These are phyloP conservation scores for Chalciporus pseudorubinellus DNA, from an alignment of 768 basidiomycete species.

Conservation along the genomic window DNA sequence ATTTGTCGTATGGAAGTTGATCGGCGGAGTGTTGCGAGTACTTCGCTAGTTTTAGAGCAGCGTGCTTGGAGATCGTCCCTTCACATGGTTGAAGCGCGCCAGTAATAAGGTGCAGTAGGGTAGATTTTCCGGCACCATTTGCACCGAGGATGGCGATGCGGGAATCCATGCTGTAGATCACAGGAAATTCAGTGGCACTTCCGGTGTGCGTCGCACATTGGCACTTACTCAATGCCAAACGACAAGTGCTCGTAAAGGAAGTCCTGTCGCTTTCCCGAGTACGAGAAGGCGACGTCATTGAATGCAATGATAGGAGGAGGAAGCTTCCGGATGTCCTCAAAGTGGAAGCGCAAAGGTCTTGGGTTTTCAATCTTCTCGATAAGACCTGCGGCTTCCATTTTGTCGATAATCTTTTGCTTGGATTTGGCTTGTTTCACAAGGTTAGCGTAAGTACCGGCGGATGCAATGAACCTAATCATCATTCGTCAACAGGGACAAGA, in stretches of 20 bases:
- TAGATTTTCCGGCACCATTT: slow-evolving; percentile 94
- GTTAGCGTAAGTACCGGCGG: slow-evolving; percentile 99
- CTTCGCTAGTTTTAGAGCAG: slow-evolving; percentile 90
- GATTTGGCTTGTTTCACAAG: slow-evolving; percentile 98
- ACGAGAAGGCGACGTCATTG: slow-evolving; percentile 90
- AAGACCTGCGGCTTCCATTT: slow-evolving; percentile 99
- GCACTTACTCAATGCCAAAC: slow-evolving; percentile 95
- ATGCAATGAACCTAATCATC: slow-evolving; percentile 81
- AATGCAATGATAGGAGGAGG: slow-evolving; percentile 98
- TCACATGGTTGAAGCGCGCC: slow-evolving; percentile 72
- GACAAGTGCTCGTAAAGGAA: slow-evolving; percentile 85
- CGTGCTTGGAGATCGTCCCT: slow-evolving; percentile 89
- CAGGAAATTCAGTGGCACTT: slow-evolving; percentile 2
- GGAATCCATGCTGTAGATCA: slow-evolving; percentile 74
- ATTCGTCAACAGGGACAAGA: slow-evolving; percentile 9
- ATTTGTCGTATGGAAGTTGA: slow-evolving; percentile 90
- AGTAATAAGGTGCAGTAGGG: slow-evolving; percentile 88
- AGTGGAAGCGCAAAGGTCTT: slow-evolving; percentile 85
- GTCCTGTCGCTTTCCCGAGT: slow-evolving; percentile 85
- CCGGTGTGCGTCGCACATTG: slow-evolving; percentile 1
- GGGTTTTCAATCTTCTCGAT: slow-evolving; percentile 84
- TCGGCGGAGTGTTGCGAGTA: slow-evolving; percentile 99
- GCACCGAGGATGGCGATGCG: slow-evolving; percentile 95
- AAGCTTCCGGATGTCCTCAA: slow-evolving; percentile 89
- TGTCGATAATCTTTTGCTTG: slow-evolving; percentile 99